phyloP scores from a whole-genome alignment of 768 basidiomycete species.

The Lactarius sp. region DNA sequence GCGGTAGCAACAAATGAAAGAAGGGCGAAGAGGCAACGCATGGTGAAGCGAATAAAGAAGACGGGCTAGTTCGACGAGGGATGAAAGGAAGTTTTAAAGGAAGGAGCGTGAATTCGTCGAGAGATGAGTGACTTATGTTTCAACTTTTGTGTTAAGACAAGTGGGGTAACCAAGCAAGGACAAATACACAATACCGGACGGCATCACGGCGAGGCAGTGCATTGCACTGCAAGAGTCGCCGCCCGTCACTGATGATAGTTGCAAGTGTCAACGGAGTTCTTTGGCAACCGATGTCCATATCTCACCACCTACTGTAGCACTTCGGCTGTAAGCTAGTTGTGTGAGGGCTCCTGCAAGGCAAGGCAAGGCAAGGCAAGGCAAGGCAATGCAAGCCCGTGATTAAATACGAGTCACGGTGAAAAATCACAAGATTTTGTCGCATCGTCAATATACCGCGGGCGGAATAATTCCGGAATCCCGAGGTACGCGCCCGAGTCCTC shows the following conservation, averaged over 20 bases:
- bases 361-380: background rate
- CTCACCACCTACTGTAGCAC: too few relatives aligned
- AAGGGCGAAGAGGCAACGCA: slow-evolving; percentile 42
- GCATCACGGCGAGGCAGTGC: background rate
- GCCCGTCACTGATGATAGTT: too few relatives aligned
- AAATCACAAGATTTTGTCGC: background rate
- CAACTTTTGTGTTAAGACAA: too few relatives aligned
- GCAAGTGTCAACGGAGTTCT: too few relatives aligned
- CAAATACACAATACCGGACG: background rate
- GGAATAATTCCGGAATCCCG: too few relatives aligned
- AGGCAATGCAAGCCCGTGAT: background rate
- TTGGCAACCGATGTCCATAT: too few relatives aligned
- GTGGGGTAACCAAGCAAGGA: background rate
- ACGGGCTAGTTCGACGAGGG: slow-evolving; percentile 3
- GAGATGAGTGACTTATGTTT: background rate
- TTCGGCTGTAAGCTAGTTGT: too few relatives aligned
- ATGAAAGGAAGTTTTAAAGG: background rate
- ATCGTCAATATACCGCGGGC: too few relatives aligned
- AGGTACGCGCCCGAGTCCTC: too few relatives aligned
- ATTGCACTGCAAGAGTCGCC: background rate
- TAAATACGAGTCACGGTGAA: background rate
- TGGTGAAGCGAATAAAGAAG: slow-evolving; percentile 24
- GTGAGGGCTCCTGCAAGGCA: too few relatives aligned
- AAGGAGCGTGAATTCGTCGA: slow-evolving; percentile 21
- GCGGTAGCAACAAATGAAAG: slow-evolving; percentile 50